Evolutionary conservation across 495 filamentous ascomycete species (phyloP).

Genomic region (Sordaria brevicollis): DNA sequence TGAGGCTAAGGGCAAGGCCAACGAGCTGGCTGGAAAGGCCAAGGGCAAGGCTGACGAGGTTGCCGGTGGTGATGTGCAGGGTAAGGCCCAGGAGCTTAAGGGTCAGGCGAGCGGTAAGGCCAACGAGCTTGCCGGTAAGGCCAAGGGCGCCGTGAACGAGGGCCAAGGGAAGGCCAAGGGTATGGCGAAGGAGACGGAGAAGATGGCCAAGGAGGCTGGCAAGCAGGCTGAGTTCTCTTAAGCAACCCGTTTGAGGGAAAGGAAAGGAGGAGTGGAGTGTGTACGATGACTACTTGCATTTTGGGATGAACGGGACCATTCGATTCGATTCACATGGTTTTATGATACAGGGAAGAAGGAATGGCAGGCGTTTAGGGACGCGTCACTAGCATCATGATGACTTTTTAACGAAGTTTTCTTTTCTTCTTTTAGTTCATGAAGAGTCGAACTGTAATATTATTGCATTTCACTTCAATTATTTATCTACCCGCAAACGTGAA

Average conservation of each 20-base stretch:
- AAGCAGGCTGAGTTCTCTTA: background rate
- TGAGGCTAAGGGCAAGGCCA: slow-evolving; percentile 27
- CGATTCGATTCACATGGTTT: background rate
- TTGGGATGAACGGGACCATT: background rate
- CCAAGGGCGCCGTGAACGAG: background rate
- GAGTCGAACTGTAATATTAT: background rate
- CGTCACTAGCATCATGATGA: background rate
- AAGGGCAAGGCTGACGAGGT: slow-evolving; percentile 14
- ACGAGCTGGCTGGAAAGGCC: slow-evolving; percentile 19
- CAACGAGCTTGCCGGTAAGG: background rate
- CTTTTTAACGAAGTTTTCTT: background rate
- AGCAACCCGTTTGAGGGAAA: too few relatives aligned
- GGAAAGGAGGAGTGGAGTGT: background rate
- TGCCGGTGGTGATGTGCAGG: slow-evolving; percentile 1
- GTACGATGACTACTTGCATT: background rate
- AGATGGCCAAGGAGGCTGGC: background rate
- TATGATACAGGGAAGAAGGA: background rate
- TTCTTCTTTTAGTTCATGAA: background rate
- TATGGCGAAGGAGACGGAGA: slow-evolving; percentile 5
- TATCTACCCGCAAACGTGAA: background rate
- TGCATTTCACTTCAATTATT: background rate
- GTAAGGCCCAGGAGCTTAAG: slow-evolving; percentile 1
- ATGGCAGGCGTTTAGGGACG: background rate
- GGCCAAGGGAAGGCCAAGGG: background rate
- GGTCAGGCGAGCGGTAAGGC: slow-evolving; percentile 7